These are phyloP conservation scores for Diplodia scrobiculata DNA, from an alignment of 2,329 filamentous ascomycete genomes.

Conservation along the genomic window DNA sequence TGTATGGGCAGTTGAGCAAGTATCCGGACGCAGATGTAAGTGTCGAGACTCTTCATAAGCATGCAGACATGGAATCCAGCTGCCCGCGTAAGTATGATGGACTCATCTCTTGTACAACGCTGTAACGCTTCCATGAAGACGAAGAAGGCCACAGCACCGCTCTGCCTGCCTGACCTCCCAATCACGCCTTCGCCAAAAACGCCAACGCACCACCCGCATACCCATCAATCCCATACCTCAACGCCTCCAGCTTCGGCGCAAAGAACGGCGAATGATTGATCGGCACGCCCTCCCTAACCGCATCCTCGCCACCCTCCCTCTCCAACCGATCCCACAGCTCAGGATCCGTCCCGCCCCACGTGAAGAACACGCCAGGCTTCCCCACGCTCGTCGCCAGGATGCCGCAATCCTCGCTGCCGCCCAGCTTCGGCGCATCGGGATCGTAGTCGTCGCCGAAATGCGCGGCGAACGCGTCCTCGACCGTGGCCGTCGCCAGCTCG, in stretches of 20 bases:
- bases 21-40: too few species aligned
- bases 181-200: slow-evolving; percentile 39
- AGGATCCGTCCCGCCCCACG: slow-evolving; percentile 57
- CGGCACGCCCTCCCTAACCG: slow-evolving; percentile 54
- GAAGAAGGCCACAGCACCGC: too few species aligned
- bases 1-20: too few species aligned
- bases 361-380: slow-evolving; percentile 59
- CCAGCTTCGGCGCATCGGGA: slow-evolving; percentile 46
- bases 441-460: slow-evolving; percentile 51
- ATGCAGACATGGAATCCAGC: too few species aligned
- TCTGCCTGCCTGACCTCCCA: too few species aligned
- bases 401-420: slow-evolving; percentile 61
- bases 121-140: neutral
- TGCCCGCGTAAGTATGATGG: too few species aligned
- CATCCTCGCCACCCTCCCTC: slow-evolving; percentile 44
- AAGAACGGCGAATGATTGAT: slow-evolving; percentile 64
- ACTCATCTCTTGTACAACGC: too few species aligned
- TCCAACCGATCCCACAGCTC: slow-evolving; percentile 55
- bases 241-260: slow-evolving; percentile 60
- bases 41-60: too few species aligned
- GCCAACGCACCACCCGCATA: slow-evolving; percentile 56
- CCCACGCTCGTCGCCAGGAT: slow-evolving; percentile 56
- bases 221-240: slow-evolving; percentile 56
- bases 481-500: slow-evolving; percentile 43
- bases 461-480: slow-evolving; percentile 50